Percentiles rank a stretch among this genome's conserved stretches.
phyloP scores from a whole-genome alignment of 306 rosid species.

The Trifolium fragiferum region DNA sequence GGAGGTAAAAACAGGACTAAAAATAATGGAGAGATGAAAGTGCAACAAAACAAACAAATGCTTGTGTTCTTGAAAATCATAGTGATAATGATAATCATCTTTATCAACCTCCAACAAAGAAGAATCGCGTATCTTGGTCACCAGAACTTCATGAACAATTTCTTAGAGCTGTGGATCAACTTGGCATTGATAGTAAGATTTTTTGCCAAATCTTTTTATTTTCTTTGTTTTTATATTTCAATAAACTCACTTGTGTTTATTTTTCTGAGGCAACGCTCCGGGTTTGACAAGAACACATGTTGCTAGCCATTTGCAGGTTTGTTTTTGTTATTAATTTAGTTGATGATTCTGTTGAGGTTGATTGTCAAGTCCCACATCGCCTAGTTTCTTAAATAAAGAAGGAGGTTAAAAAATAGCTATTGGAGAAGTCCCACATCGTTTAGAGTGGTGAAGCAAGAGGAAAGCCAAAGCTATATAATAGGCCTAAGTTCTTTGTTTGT shows the following conservation, averaged over 20 bases:
- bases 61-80: not conserved
- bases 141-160: slow-evolving; percentile 60
- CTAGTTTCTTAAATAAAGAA: too few species aligned
- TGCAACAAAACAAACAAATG: slow-evolving; percentile 40
- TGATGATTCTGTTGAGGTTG: too few species aligned
- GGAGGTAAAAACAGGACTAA: slow-evolving; percentile 47
- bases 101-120: slow-evolving; percentile 53
- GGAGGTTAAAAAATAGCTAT: too few species aligned
- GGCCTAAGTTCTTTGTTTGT: too few species aligned
- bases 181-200: slow-evolving; percentile 75
- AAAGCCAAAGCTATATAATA: too few species aligned
- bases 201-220: not conserved
- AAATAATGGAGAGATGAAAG: slow-evolving; percentile 45
- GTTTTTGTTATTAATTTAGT: not conserved
- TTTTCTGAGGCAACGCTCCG: not conserved
- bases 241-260: not conserved
- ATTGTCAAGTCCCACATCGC: too few species aligned
- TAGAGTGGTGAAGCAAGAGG: too few species aligned
- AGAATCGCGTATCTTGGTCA: slow-evolving; percentile 70
- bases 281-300: not conserved
- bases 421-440: too few species aligned
- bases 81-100: slow-evolving; percentile 14
- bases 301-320: not conserved
- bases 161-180: slow-evolving; percentile 60
- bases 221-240: slow-evolving; percentile 2